Evolutionary conservation across 345 rosid species (phyloP).

Genomic region (Toxicodendron radicans): DNA sequence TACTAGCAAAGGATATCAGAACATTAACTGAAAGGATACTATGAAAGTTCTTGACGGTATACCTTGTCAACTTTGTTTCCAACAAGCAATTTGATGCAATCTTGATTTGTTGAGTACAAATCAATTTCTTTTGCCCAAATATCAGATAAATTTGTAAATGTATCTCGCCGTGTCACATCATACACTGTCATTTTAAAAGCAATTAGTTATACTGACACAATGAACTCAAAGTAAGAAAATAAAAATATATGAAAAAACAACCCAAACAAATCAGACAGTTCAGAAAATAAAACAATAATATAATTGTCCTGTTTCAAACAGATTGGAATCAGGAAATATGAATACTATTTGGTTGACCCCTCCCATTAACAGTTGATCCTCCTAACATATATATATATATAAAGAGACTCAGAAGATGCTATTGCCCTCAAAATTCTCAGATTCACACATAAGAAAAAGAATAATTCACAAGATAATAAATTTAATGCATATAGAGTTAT

Average conservation of each 20-base stretch:
- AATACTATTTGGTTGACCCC: neutral
- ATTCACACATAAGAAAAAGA: neutral
- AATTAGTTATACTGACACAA: conserved; percentile 12
- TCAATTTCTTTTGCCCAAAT: conserved; percentile 97
- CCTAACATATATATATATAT: no score
- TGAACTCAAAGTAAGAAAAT: conserved; percentile 1
- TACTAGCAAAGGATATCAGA: neutral
- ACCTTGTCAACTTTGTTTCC: conserved; percentile 98
- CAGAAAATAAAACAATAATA: neutral
- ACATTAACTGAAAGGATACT: neutral
- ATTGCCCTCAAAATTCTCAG: neutral
- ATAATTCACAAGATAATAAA: no score
- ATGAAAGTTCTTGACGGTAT: conserved; percentile 6
- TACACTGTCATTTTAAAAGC: conserved; percentile 49
- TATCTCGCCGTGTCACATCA: conserved; percentile 86
- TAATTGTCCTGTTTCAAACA: neutral
- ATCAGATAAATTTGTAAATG: conserved; percentile 88
- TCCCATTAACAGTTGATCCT: neutral
- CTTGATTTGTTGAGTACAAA: conserved; percentile 85
- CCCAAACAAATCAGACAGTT: neutral
- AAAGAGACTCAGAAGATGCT: neutral
- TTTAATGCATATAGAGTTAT: no score
- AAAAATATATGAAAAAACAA: neutral
- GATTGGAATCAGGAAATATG: neutral
- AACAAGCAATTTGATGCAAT: conserved; percentile 95